Conservation (phyloP, 371 early-diverging fungal genomes). For the Circinella umbellata region DNA sequence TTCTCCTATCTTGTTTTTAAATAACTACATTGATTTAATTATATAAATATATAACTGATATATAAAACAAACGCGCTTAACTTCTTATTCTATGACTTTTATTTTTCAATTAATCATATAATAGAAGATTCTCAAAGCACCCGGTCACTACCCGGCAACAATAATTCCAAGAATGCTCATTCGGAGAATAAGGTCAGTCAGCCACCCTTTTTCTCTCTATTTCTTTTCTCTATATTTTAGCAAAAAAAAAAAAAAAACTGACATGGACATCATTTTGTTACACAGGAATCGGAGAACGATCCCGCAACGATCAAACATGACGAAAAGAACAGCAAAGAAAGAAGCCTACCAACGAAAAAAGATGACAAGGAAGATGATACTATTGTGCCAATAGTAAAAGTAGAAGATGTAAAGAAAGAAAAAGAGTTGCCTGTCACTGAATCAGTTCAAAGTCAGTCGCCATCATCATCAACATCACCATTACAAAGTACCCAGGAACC, state of each 20-base stretch:
- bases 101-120: background rate
- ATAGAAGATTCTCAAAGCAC: conserved; percentile 5
- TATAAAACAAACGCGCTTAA: background rate
- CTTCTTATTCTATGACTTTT: background rate
- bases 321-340: background rate
- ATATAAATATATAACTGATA: too few species aligned
- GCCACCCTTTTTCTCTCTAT: background rate
- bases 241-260: background rate
- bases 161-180: conserved; percentile 1
- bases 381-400: conserved; percentile 1
- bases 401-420: conserved; percentile 10
- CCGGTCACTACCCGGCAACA: conserved; percentile 7
- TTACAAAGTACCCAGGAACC: conserved; percentile 3
- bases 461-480: background rate
- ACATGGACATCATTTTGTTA: background rate
- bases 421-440: background rate
- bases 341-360: background rate
- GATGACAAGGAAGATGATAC: background rate
- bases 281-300: conserved; percentile 18
- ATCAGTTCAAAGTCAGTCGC: too few species aligned
- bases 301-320: conserved; percentile 1
- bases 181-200: conserved; percentile 11
- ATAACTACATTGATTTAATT: too few species aligned
- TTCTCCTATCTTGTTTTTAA: too few species aligned
- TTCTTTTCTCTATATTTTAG: too few species aligned